These are phyloP conservation scores for Fusarium sp. DNA, from an alignment of 2,329 filamentous ascomycete genomes.

Conservation along the genomic window DNA sequence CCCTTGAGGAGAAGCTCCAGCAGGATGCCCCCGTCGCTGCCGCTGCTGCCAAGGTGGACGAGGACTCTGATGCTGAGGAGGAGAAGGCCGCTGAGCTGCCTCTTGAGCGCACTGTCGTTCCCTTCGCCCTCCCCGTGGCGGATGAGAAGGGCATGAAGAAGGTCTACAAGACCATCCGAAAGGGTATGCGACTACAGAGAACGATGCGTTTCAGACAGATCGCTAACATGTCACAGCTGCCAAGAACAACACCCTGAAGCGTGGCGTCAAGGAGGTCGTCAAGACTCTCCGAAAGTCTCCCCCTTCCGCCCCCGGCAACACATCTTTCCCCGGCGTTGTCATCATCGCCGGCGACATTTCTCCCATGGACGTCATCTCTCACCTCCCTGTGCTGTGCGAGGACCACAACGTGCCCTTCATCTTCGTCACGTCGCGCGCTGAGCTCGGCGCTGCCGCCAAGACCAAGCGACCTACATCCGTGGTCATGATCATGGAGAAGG, in stretches of 20 bases:
- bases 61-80: slow-evolving; percentile 58
- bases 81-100: slow-evolving; percentile 54
- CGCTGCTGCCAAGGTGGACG: slow-evolving; percentile 54
- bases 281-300: slow-evolving; percentile 96
- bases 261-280: slow-evolving; percentile 98
- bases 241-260: slow-evolving; percentile 94
- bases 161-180: slow-evolving; percentile 65
- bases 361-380: slow-evolving; percentile 97
- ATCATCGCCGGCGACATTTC: slow-evolving; percentile 97
- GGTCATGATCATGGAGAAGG: slow-evolving; percentile 81
- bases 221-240: slow-evolving; percentile 69
- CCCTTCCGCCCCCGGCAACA: slow-evolving; percentile 70
- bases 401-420: slow-evolving; percentile 98
- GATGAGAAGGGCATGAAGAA: slow-evolving; percentile 79
- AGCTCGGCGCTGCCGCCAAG: slow-evolving; percentile 90
- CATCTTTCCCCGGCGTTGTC: slow-evolving; percentile 77
- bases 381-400: slow-evolving; percentile 97
- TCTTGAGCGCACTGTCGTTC: slow-evolving; percentile 72
- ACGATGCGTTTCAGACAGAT: neutral
- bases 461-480: slow-evolving; percentile 98
- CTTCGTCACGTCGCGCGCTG: slow-evolving; percentile 90
- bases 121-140: slow-evolving; percentile 83
- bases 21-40: slow-evolving; percentile 59
- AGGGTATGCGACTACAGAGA: slow-evolving; percentile 54
- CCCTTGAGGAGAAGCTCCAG: slow-evolving; percentile 72